A percentile compares a stretch with the other conserved stretches of the same genome.
These are phyloP conservation scores for Phialocephala subalpina DNA, from an alignment of 2,329 filamentous ascomycete species.

Conservation along the genomic window DNA sequence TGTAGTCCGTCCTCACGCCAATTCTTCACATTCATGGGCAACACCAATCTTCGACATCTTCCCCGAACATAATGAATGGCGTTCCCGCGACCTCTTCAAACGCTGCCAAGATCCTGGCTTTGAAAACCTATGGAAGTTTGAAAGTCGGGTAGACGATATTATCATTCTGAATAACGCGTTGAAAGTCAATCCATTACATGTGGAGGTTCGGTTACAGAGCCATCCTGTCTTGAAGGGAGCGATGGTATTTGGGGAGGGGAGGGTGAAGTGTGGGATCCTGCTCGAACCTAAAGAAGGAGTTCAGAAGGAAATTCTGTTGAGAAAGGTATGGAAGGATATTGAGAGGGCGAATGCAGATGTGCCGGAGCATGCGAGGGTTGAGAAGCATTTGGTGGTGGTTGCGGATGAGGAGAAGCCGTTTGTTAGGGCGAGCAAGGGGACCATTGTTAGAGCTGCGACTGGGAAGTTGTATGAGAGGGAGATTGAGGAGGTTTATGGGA, in stretches of 20 bases:
- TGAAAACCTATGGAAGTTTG: constrained; percentile 46
- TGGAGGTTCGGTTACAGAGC: constrained; percentile 47
- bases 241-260: constrained; percentile 47
- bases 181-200: constrained; percentile 52
- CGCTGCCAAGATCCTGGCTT: constrained; percentile 26
- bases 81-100: constrained; percentile 51
- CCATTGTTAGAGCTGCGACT: constrained; percentile 23
- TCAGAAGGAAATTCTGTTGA: constrained; percentile 19
- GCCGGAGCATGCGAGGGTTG: constrained; percentile 31
- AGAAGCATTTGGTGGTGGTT: constrained; percentile 28
- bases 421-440: constrained; percentile 29
- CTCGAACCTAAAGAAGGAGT: constrained; percentile 27
- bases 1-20: constrained; percentile 42
- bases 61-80: constrained; percentile 50
- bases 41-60: constrained; percentile 50
- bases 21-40: constrained; percentile 37
- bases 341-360: constrained; percentile 29
- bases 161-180: constrained; percentile 54
- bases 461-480: constrained; percentile 20
- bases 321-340: constrained; percentile 29
- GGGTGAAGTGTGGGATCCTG: constrained; percentile 25
- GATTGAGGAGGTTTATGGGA: constrained; percentile 23
- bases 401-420: constrained; percentile 22
- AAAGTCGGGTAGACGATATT: constrained; percentile 49
- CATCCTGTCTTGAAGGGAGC: constrained; percentile 44